Conservation (phyloP, 371 early-diverging fungal genomes). For the Mortierella sp. region DNA sequence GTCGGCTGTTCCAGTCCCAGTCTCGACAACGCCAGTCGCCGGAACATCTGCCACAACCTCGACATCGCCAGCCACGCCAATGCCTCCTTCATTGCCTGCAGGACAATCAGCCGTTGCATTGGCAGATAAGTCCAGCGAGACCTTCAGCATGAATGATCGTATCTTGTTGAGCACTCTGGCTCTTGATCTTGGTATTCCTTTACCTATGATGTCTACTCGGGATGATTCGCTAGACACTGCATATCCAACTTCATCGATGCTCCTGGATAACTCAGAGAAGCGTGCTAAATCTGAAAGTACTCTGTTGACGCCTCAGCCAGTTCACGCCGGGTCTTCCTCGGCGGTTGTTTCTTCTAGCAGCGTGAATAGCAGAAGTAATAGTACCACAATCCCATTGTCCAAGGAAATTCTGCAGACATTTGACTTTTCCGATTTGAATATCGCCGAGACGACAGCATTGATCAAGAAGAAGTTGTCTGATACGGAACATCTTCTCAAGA, state of each 20-base stretch:
- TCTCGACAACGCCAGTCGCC: constrained; percentile 17
- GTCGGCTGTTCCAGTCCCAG: constrained; percentile 31
- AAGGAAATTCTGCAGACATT: constrained; percentile 36
- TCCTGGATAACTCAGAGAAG: constrained; percentile 40
- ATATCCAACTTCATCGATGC: constrained; percentile 34
- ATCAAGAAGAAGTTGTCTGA: constrained; percentile 63
- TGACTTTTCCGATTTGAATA: constrained; percentile 40
- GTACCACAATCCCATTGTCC: constrained; percentile 45
- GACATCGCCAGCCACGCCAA: constrained; percentile 18
- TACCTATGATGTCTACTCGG: constrained; percentile 24
- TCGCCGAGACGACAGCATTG: constrained; percentile 24
- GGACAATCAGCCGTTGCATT: not conserved
- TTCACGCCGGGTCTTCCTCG: constrained; percentile 9
- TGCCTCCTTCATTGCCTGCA: constrained; percentile 10
- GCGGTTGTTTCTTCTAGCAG: constrained; percentile 9
- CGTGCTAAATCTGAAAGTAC: constrained; percentile 14
- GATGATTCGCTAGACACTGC: constrained; percentile 8
- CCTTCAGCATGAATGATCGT: constrained; percentile 22
- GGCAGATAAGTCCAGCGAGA: not conserved
- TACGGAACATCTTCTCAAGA: constrained; percentile 60
- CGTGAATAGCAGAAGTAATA: constrained; percentile 25
- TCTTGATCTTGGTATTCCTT: constrained; percentile 46
- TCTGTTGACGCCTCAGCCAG: constrained; percentile 11
- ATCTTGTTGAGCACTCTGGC: constrained; percentile 29
- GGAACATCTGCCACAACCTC: not conserved